Percentiles rank a stretch among this genome's conserved stretches.
phyloP scores from a whole-genome alignment of 164 flowering plant species.

The Stephania japonica region DNA sequence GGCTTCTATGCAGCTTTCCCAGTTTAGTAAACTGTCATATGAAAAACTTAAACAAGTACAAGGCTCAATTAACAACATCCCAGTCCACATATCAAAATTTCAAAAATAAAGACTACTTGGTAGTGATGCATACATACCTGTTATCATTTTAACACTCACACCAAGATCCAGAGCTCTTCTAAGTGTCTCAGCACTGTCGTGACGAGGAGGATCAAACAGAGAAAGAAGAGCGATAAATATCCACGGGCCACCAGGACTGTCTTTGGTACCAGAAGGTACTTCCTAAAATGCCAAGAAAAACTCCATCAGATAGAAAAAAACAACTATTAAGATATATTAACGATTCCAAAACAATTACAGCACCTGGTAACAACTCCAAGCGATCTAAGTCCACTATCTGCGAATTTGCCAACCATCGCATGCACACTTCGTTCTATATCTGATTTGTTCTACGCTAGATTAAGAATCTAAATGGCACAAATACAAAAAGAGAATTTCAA shows the following conservation, averaged over 20 bases:
- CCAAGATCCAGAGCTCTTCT: constrained; percentile 95
- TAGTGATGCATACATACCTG: constrained; percentile 40
- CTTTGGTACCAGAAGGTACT: constrained; percentile 90
- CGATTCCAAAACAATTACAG: not conserved
- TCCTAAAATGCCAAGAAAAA: constrained; percentile 41
- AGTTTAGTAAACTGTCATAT: too few species aligned
- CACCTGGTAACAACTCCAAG: constrained; percentile 88
- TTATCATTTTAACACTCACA: constrained; percentile 96
- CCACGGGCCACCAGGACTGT: constrained; percentile 93
- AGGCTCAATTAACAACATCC: too few species aligned
- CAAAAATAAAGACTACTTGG: too few species aligned
- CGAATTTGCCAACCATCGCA: constrained; percentile 71
- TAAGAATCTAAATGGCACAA: constrained; percentile 46
- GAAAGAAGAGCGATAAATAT: constrained; percentile 89
- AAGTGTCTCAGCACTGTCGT: constrained; percentile 97
- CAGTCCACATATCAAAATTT: too few species aligned
- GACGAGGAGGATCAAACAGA: constrained; percentile 95
- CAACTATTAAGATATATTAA: not conserved
- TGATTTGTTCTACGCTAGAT: constrained; percentile 70
- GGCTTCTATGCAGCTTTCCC: too few species aligned
- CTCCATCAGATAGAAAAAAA: not conserved
- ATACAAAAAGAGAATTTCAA: not conserved
- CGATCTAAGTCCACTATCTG: constrained; percentile 78
- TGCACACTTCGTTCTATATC: constrained; percentile 80
- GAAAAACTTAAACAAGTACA: too few species aligned